Base-by-base conservation (phyloP, 768 basidiomycete genomes). In the Mycena alexandri region DNA sequence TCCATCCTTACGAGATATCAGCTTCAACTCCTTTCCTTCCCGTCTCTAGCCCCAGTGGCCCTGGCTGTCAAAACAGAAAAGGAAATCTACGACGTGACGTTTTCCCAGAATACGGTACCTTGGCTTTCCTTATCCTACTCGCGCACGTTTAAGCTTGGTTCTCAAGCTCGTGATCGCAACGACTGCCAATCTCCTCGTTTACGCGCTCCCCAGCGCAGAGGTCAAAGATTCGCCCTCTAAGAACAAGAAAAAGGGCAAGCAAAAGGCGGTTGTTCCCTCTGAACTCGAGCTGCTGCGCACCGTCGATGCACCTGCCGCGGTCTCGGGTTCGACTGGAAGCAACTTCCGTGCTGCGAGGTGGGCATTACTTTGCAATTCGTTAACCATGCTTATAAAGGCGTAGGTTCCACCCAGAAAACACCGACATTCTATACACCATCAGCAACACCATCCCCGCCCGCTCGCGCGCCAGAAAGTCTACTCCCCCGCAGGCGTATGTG, bases 41-140 rank as follows among this genome's bases (percentile, higher is more conserved):
- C 91, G 2, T 81, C 85, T 13, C 81, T 94, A 33, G 72, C 75
- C 36, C 87, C 85, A 12, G 79, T 80, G 24, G 85, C 82, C 17
- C 76, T 77, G 22, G 75, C 88, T 5, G 81, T 93, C 47, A 81
- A 89, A 48, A 82, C 88, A 17, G 86, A 87, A 14, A 90, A 90
- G 51, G 95, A 98, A 77, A 89, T 99, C 50, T 97, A 94, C 65
- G 96, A 97, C 73, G 89, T 88, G 19, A 86, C 93, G 9, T 93
- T 98, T 82, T 91, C 91, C 29, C 79, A 83, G 6, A 83, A 85
- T 13, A 87, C 84, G 22, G 93, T 93, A 74, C 65, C 83, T 77
- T 19, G 12, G 33, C 48, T 58, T 52, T 24, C 21, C 54, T 51
- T 53, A 17, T 48, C 66, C 44, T 42, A 52, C 4, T 68, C 14